phyloP scores from a whole-genome alignment of 805 yeast genomes.

The Yamadazyma scolyti region DNA sequence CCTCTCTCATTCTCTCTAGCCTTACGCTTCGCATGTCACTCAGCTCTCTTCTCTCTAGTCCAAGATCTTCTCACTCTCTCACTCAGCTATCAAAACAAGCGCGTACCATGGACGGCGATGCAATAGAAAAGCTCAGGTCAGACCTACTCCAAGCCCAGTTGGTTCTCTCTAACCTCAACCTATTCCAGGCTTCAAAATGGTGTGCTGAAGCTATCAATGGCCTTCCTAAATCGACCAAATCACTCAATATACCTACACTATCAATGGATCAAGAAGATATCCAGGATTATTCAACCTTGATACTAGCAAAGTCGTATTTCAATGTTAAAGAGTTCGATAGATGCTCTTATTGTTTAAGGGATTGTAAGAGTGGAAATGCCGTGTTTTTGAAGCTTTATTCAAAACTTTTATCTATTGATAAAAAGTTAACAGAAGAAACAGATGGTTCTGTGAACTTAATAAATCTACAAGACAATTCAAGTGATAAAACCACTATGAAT shows the following conservation, averaged over 20 bases:
- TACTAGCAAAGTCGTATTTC: conserved; percentile 71
- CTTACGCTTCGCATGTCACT: no score
- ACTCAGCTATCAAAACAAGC: no score
- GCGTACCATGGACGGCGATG: conserved; percentile 5
- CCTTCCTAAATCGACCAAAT: conserved; percentile 22
- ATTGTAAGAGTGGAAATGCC: conserved; percentile 49
- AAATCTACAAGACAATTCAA: conserved; percentile 17
- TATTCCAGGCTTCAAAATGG: conserved; percentile 79
- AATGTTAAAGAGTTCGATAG: conserved; percentile 83
- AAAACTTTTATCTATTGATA: conserved; percentile 72
- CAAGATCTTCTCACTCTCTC: no score
- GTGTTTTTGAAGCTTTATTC: conserved; percentile 67
- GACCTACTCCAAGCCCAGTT: conserved; percentile 22
- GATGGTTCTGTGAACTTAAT: conserved; percentile 58
- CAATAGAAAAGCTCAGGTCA: conserved; percentile 14
- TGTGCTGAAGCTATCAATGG: conserved; percentile 76
- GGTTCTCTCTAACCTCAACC: conserved; percentile 52
- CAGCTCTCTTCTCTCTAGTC: no score
- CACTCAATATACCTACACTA: conserved; percentile 5
- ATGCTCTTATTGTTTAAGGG: conserved; percentile 56
- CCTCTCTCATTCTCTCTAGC: no score
- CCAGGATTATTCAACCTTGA: conserved; percentile 40
- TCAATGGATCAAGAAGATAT: conserved; percentile 27
- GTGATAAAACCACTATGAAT: conserved; percentile 3
- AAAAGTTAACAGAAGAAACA: conserved; percentile 62